Percentiles rank a stretch among this genome's conserved stretches.
These are phyloP conservation scores for Tylopilus sp. DNA, from an alignment of 768 basidiomycete species.

Conservation along the genomic window DNA sequence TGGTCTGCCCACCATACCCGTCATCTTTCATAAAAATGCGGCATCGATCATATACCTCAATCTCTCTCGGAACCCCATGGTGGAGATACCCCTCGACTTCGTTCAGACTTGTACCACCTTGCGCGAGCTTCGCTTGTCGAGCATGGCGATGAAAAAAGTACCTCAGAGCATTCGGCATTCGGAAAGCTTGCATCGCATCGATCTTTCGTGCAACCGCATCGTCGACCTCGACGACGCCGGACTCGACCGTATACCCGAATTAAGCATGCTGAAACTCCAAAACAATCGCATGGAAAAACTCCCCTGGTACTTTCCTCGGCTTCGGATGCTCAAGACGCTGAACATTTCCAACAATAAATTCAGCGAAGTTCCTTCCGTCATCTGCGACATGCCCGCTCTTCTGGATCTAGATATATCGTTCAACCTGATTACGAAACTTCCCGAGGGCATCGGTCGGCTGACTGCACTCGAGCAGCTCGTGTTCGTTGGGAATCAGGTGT, in stretches of 20 bases:
- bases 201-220: slow-evolving; percentile 90
- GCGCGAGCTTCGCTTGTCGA: slow-evolving; percentile 79
- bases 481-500: slow-evolving; percentile 83
- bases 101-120: slow-evolving; percentile 83
- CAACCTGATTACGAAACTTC: slow-evolving; percentile 81
- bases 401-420: slow-evolving; percentile 91
- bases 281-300: slow-evolving; percentile 90
- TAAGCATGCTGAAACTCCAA: slow-evolving; percentile 70
- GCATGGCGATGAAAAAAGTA: slow-evolving; percentile 94
- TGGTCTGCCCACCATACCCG: slow-evolving; percentile 83
- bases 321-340: slow-evolving; percentile 67
- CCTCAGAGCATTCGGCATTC: slow-evolving; percentile 81
- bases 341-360: slow-evolving; percentile 98
- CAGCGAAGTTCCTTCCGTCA: slow-evolving; percentile 63
- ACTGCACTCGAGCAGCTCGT: slow-evolving; percentile 65
- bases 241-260: slow-evolving; percentile 69
- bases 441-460: slow-evolving; percentile 74
- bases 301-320: slow-evolving; percentile 78
- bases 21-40: slow-evolving; percentile 80
- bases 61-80: slow-evolving; percentile 91
- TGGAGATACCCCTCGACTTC: slow-evolving; percentile 96
- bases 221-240: slow-evolving; percentile 83
- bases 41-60: slow-evolving; percentile 81
- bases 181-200: slow-evolving; percentile 69
- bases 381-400: slow-evolving; percentile 71